Evolutionary conservation across 2,329 filamentous ascomycete species (phyloP).

Genomic region (Ophiocordyceps camponoti-saundersi): DNA sequence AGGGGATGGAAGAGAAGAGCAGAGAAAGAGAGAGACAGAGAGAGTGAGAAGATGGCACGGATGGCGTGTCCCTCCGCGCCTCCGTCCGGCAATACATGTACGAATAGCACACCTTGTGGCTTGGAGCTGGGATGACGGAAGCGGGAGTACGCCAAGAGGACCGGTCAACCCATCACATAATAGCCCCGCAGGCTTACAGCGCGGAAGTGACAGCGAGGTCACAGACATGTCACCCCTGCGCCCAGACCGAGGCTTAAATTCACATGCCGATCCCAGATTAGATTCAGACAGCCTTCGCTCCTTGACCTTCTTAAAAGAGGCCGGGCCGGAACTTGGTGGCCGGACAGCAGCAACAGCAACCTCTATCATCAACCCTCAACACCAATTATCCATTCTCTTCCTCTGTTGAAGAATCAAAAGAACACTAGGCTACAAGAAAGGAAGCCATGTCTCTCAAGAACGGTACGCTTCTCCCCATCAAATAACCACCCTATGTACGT

Average conservation of each 20-base stretch:
- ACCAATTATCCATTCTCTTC: too few relatives aligned
- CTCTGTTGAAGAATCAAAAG: too few relatives aligned
- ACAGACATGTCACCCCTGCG: not conserved
- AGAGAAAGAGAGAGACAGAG: not conserved
- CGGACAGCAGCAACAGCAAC: too few relatives aligned
- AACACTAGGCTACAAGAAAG: not conserved
- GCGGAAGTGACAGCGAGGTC: not conserved
- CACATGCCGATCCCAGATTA: not conserved
- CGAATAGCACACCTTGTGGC: not conserved
- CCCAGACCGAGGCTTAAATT: not conserved
- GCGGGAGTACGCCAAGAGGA: not conserved
- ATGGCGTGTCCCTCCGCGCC: not conserved
- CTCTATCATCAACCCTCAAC: not conserved
- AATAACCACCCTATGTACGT: too few relatives aligned
- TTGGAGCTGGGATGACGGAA: not conserved
- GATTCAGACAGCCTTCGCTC: not conserved
- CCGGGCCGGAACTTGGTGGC: too few relatives aligned
- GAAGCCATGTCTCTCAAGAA: slow-evolving; percentile 54
- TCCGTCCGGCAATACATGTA: not conserved
- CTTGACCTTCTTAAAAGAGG: too few relatives aligned
- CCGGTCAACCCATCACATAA: not conserved
- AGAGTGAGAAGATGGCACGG: not conserved
- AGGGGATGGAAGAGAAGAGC: too few relatives aligned
- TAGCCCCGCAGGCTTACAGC: not conserved
- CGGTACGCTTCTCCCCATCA: too few relatives aligned